Percentiles rank a stretch among this genome's conserved stretches.
phyloP scores from a whole-genome alignment of 176 grass and related monocot genomes.

The Phoenix dactylifera region DNA sequence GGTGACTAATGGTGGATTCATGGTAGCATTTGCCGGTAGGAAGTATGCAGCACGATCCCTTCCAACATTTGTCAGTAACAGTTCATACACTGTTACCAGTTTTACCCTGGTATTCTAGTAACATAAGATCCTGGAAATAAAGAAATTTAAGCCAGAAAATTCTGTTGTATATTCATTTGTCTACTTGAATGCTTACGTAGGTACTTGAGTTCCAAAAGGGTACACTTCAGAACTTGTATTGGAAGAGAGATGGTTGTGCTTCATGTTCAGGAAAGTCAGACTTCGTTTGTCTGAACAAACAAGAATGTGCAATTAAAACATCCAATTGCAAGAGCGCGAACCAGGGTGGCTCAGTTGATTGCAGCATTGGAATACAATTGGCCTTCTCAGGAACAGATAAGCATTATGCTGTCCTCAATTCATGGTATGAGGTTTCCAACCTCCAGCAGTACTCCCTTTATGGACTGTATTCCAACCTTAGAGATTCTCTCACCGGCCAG shows the following conservation, averaged over 20 bases:
- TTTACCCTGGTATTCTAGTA: constrained; percentile 70
- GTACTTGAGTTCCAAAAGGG: constrained; percentile 89
- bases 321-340: constrained; percentile 31
- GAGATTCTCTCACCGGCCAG: constrained; percentile 50
- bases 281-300: constrained; percentile 49
- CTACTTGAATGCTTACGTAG: constrained; percentile 13
- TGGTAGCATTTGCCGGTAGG: constrained; percentile 77
- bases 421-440: constrained; percentile 90
- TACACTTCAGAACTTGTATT: constrained; percentile 69
- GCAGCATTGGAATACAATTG: constrained; percentile 62
- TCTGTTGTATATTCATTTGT: not conserved
- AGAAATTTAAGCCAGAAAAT: not conserved
- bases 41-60: constrained; percentile 71
- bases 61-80: constrained; percentile 52
- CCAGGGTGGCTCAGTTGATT: constrained; percentile 52
- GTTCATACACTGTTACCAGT: constrained; percentile 36
- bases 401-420: constrained; percentile 71
- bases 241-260: constrained; percentile 56
- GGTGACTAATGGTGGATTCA: constrained; percentile 45
- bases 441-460: constrained; percentile 81
- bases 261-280: constrained; percentile 50
- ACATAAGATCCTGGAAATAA: constrained; percentile 2
- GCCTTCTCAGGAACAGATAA: constrained; percentile 88
- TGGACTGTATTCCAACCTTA: constrained; percentile 67
- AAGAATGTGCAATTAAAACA: constrained; percentile 43